A percentile compares a stretch with the other conserved stretches of the same genome.
phyloP scores from a whole-genome alignment of 148 eudicot species.

The Agrostemma githago region DNA sequence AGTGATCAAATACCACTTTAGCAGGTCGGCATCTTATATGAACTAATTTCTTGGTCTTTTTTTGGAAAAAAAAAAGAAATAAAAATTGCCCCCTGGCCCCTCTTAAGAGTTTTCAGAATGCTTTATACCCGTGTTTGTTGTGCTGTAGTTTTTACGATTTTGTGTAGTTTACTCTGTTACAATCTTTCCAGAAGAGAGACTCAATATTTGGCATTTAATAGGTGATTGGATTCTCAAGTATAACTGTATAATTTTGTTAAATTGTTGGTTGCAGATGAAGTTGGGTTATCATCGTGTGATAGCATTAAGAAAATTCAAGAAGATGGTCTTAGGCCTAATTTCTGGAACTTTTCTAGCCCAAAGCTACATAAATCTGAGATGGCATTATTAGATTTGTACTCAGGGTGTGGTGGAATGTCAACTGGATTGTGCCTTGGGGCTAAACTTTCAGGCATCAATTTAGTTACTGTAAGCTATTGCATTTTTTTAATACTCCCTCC shows the following conservation, averaged over 20 bases:
- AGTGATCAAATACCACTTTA: neutral
- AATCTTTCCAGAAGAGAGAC: neutral
- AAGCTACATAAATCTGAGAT: constrained; percentile 34
- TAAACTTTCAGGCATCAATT: constrained; percentile 59
- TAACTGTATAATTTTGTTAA: constrained; percentile 2
- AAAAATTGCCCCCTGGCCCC: neutral
- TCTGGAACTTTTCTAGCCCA: constrained; percentile 20
- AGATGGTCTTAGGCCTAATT: constrained; percentile 21
- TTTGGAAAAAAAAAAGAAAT: neutral
- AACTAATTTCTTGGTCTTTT: neutral
- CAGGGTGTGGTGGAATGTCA: constrained; percentile 99
- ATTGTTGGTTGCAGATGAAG: constrained; percentile 25
- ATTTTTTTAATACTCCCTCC: too few relatives aligned
- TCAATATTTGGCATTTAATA: neutral
- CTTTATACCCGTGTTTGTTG: neutral
- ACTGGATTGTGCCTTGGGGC: constrained; percentile 92
- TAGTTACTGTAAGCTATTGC: constrained; percentile 54
- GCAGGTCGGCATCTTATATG: neutral
- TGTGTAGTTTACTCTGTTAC: neutral
- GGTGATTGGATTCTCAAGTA: neutral
- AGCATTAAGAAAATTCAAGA: constrained; percentile 21
- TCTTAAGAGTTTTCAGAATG: neutral
- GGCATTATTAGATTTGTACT: constrained; percentile 69
- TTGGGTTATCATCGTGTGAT: constrained; percentile 29
- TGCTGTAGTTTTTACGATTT: neutral